Base-by-base conservation (phyloP, 257 asterid genomes). In the Solanum lycopersicoides region DNA sequence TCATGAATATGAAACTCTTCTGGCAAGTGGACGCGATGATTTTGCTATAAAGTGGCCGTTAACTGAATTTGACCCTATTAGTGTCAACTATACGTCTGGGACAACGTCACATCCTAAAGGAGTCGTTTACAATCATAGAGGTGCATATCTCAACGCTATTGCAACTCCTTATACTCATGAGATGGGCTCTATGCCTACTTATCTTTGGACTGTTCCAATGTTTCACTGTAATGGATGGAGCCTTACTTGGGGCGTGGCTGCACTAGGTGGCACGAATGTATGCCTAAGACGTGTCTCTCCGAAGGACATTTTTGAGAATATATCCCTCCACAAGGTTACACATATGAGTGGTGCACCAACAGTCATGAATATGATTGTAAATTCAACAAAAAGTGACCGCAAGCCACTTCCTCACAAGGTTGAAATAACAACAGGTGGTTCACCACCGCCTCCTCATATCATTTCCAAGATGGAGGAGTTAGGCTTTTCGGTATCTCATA, bases 221-320 rank as follows among this genome's bases (percentile, higher is more conserved):
- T 91, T 91, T 73, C 93, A 91, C 83, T 91, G 93, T 79, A 91
- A 91, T 1, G 93, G 88, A 4, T 91, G 91, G 93, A 88, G 89
- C 86, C 82, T 89, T 7, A 73, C 65, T 86, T 91, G 91, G 91
- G 91, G 89, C 6, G 9, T 91, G 87, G 91, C 91, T 39, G 91
- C 91, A 37, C 72, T 91, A 16, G 91, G 91, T 47, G 93, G 91
- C 72, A 91, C 90, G 30, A 91, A 89, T 80, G 47, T 91, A 2
- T 91, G 93, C 83, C 86, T 91, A 59, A 86, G 91, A 44, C 86
- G 72, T 9, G 93, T 91, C 23, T 7, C 14, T 41, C 89, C 93
- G 0, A 86, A 89, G 65, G 93, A 88, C 32, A 91, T 91, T 68
- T 91, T 86, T 45, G 88, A 91, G 16, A 88, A 37, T 28, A 89